phyloP scores from a whole-genome alignment of 2,329 filamentous ascomycete genomes.

The Fusarium gaditjirri region DNA sequence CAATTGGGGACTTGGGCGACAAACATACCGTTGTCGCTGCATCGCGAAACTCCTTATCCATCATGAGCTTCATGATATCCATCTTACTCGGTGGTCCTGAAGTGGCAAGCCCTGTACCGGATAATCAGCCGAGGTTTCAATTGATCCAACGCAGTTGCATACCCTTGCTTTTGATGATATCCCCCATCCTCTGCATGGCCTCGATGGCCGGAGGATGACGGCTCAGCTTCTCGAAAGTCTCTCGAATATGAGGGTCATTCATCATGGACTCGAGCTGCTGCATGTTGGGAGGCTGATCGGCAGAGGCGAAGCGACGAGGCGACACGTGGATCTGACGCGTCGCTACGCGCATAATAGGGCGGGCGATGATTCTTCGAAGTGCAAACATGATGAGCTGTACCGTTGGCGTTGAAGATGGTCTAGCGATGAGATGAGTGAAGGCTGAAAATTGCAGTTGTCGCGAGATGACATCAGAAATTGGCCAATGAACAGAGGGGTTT shows the following conservation, averaged over 20 bases:
- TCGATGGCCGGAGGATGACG: slow-evolving; percentile 34
- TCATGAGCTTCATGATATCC: slow-evolving; percentile 40
- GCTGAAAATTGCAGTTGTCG: slow-evolving; percentile 15
- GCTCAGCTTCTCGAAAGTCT: slow-evolving; percentile 36
- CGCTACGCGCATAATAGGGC: slow-evolving; percentile 18
- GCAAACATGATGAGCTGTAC: slow-evolving; percentile 24
- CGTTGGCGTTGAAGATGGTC: background rate
- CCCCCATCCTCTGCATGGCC: slow-evolving; percentile 34
- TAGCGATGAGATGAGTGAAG: background rate
- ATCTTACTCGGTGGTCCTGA: slow-evolving; percentile 36
- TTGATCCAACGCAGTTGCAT: accelerated
- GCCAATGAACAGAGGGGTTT: background rate
- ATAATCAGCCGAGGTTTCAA: background rate
- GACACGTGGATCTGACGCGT: slow-evolving; percentile 30
- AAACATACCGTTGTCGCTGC: slow-evolving; percentile 23
- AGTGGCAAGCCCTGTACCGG: slow-evolving; percentile 28
- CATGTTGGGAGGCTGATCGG: slow-evolving; percentile 29
- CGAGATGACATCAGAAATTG: slow-evolving; percentile 19
- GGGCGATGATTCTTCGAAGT: slow-evolving; percentile 17
- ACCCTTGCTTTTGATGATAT: slow-evolving; percentile 35
- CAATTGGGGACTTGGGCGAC: accelerated
- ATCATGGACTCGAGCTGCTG: slow-evolving; percentile 33
- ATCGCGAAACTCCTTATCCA: slow-evolving; percentile 40
- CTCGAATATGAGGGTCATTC: slow-evolving; percentile 35
- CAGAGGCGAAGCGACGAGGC: slow-evolving; percentile 16